These are phyloP conservation scores for Termitomyces sp. DNA, from an alignment of 768 basidiomycete genomes.

Conservation along the genomic window DNA sequence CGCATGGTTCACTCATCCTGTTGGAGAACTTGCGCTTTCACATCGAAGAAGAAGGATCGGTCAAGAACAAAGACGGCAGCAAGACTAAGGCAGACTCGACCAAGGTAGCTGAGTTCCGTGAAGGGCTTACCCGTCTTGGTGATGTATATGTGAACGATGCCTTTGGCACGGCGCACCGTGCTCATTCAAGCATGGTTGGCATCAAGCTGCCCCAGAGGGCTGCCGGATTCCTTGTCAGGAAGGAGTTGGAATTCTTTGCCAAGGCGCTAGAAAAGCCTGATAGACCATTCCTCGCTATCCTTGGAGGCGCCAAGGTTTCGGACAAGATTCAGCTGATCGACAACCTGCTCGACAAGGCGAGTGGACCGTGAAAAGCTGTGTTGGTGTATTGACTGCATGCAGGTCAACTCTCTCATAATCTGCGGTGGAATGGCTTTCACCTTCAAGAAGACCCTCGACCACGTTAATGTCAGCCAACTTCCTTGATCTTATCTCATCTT, in stretches of 20 bases:
- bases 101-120: slow-evolving; percentile 77
- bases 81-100: slow-evolving; percentile 92
- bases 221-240: slow-evolving; percentile 95
- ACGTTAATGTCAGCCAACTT: slow-evolving; percentile 46
- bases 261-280: slow-evolving; percentile 95
- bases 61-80: slow-evolving; percentile 88
- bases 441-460: slow-evolving; percentile 91
- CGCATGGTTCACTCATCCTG: slow-evolving; percentile 70
- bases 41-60: slow-evolving; percentile 94
- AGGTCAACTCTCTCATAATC: slow-evolving; percentile 95
- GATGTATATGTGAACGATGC: slow-evolving; percentile 99
- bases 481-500: background rate
- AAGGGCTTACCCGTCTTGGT: slow-evolving; percentile 84
- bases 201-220: slow-evolving; percentile 89
- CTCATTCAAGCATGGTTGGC: slow-evolving; percentile 98
- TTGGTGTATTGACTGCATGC: background rate
- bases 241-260: slow-evolving; percentile 97
- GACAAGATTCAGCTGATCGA: slow-evolving; percentile 99
- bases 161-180: slow-evolving; percentile 97
- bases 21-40: slow-evolving; percentile 99
- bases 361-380: slow-evolving; percentile 1
- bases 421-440: slow-evolving; percentile 99
- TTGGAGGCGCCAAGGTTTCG: slow-evolving; percentile 97
- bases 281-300: slow-evolving; percentile 94
- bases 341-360: slow-evolving; percentile 95